phyloP scores from a whole-genome alignment of 306 rosid species.

The Medicago truncatula region MtrunA17r5.0-ANR NC_053045.1:54606501-54607000 shows the following conservation, averaged over 20 bases:
- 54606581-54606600: no score
- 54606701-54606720: no score
- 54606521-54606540: no score
- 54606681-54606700: no score
- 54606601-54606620: no score
- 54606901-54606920: not conserved
- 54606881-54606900: slow-evolving; percentile 22
- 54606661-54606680: no score
- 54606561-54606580: no score
- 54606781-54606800: slow-evolving; percentile 13
- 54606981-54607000: not conserved
- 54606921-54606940: not conserved
- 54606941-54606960: not conserved
- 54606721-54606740: no score
- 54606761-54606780: slow-evolving; percentile 33
- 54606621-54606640: no score
- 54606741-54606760: slow-evolving; percentile 15
- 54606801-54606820: not conserved
- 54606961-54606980: not conserved
- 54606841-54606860: slow-evolving; percentile 15
- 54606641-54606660: no score
- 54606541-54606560: no score
- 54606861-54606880: slow-evolving; percentile 33
- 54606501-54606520: no score
- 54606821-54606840: not conserved